Conservation (phyloP, 2,329 filamentous ascomycete species). For the Exserohilum turcica region DNA sequence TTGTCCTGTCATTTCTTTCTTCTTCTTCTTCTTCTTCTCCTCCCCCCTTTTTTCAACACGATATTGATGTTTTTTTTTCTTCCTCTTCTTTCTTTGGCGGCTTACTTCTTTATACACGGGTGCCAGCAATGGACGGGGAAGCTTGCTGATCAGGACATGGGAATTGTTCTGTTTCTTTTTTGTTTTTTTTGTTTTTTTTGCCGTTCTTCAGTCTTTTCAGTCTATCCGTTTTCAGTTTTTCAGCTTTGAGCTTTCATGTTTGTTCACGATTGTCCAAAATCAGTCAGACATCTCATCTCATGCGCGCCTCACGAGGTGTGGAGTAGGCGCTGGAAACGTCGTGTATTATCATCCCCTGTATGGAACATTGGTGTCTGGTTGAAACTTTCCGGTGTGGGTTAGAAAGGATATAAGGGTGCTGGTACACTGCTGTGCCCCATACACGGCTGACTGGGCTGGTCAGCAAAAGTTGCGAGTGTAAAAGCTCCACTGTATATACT, state of each 20-base stretch:
- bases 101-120: slow-evolving; percentile 24
- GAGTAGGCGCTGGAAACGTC: slow-evolving; percentile 36
- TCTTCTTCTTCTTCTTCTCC: slow-evolving; percentile 14
- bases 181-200: slow-evolving; percentile 5
- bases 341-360: slow-evolving; percentile 39
- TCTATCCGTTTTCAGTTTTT: too few species aligned
- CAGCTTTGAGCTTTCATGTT: neutral
- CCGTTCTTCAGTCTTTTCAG: neutral
- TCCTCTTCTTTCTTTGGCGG: slow-evolving; percentile 2
- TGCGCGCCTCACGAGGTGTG: slow-evolving; percentile 26
- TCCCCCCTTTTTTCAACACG: slow-evolving; percentile 12
- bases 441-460: neutral
- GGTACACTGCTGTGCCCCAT: slow-evolving; percentile 19
- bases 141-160: slow-evolving; percentile 11
- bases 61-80: slow-evolving; percentile 14
- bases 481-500: slow-evolving; percentile 27
- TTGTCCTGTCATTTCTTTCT: too few species aligned
- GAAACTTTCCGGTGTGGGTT: slow-evolving; percentile 16
- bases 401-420: slow-evolving; percentile 23
- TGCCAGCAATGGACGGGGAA: slow-evolving; percentile 29
- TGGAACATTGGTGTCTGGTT: slow-evolving; percentile 24
- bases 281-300: slow-evolving; percentile 37
- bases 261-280: slow-evolving; percentile 21
- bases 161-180: slow-evolving; percentile 12
- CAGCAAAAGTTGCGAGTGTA: slow-evolving; percentile 9